These are phyloP conservation scores for Neurospora sp. DNA, from an alignment of 495 filamentous ascomycete genomes.

Conservation along the genomic window DNA sequence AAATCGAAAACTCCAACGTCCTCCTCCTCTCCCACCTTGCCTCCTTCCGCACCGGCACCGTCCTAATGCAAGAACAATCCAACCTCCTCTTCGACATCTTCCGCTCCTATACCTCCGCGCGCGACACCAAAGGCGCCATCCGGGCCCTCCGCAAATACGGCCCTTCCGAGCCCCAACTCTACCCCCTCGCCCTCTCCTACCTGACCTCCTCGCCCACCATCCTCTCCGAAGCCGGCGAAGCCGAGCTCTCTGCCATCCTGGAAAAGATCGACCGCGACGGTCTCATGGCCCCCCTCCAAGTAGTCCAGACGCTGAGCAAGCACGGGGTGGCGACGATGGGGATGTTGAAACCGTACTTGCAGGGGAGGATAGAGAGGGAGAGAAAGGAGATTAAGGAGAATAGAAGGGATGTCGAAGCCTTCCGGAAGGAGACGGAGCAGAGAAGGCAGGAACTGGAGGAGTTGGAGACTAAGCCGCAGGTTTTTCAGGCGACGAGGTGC, in stretches of 20 bases:
- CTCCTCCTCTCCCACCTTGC: conserved; percentile 87
- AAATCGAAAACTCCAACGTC: conserved; percentile 87
- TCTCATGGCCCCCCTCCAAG: conserved; percentile 91
- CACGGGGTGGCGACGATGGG: conserved; percentile 82
- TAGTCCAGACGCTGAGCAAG: conserved; percentile 73
- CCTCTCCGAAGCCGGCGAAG: conserved; percentile 76
- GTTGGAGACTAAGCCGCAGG: conserved; percentile 64
- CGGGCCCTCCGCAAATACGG: conserved; percentile 86
- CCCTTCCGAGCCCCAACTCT: conserved; percentile 81
- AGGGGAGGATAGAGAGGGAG: conserved; percentile 79
- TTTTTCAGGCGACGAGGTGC: conserved; percentile 87
- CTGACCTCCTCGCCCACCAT: conserved; percentile 77
- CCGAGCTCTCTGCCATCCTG: conserved; percentile 69
- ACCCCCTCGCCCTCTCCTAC: conserved; percentile 86
- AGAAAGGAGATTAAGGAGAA: conserved; percentile 76
- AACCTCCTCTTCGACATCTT: conserved; percentile 92
- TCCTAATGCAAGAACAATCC: conserved; percentile 86
- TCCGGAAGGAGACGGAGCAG: conserved; percentile 72
- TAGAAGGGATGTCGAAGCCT: conserved; percentile 69
- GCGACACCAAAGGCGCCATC: conserved; percentile 84
- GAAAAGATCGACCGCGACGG: conserved; percentile 81
- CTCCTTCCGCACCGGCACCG: conserved; percentile 81
- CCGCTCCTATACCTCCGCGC: conserved; percentile 87
- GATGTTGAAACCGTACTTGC: conserved; percentile 87
- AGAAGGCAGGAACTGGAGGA: conserved; percentile 70